Base-by-base conservation (phyloP, 306 rosid species). In the Sechiopsis laciniata region DNA sequence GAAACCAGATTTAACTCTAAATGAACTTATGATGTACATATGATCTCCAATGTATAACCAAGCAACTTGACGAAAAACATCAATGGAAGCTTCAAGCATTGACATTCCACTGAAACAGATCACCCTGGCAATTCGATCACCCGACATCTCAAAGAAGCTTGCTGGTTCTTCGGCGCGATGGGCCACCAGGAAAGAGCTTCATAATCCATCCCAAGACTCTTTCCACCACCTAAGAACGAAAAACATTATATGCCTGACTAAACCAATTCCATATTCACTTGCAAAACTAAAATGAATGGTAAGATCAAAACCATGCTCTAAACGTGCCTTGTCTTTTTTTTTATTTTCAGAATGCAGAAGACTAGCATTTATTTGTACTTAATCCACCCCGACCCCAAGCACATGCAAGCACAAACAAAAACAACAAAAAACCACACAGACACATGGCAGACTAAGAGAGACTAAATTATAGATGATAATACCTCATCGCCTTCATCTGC, bases 401-500 rank as follows among this genome's bases (percentile, higher is more conserved):
- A 11, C 35, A 12, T 0, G 16, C 65, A 59, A 24, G 40, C 9
- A 17, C 40, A 24, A 3, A 3, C 65, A 77, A 40, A 24, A 16
- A 20, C 9, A 51, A 72, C 12, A 2, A 21, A 45, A 2, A 75
- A 37, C 6, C 6, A 17, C 26, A 32, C 6, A 13, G n/a, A 35
- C 70, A 64, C 50, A 64, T n/a, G 26, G 20, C 7, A 3, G 70
- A 46, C 73, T 14, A 24, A 24, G 60, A 24, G 57, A 24, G 58
- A 26, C 8, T 20, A 0, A 24, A 24, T 21, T 17, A 68, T 21
- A 68, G 57, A 21, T 21, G 56, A 70, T 13, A 20, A 51, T 89
- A 95, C 99, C 99, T 95, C 99, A 21, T 91, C 97, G 14, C 97
- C 97, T 88, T 95, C 99, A 48, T 95, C 99, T 62, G 97, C 96